Conservation (phyloP, 2,329 filamentous ascomycete genomes). For the Coleophoma cylindrospora region DNA sequence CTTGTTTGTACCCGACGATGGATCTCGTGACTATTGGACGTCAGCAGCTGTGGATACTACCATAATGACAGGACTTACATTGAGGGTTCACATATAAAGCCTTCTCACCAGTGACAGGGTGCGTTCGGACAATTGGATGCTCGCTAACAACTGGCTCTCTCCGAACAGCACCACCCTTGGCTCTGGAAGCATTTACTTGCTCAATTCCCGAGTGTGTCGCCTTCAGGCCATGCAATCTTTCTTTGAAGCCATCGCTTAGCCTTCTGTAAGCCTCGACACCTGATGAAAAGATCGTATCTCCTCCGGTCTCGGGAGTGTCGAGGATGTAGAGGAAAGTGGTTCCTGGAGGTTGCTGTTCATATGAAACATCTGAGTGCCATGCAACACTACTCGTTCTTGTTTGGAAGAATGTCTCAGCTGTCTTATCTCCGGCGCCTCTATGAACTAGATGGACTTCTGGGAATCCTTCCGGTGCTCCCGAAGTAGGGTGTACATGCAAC, state of each 20-base stretch:
- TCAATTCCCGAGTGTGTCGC: slow-evolving; percentile 80
- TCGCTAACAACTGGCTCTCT: slow-evolving; percentile 70
- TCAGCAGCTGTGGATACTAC: not conserved
- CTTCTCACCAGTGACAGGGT: slow-evolving; percentile 80
- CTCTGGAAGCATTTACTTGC: slow-evolving; percentile 67
- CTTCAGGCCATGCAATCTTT: slow-evolving; percentile 73
- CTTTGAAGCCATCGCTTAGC: slow-evolving; percentile 72
- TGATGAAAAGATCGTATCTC: slow-evolving; percentile 81
- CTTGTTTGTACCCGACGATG: slow-evolving; percentile 80
- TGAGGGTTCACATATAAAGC: slow-evolving; percentile 78
- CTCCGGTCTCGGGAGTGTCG: slow-evolving; percentile 74
- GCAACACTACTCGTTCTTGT: slow-evolving; percentile 74
- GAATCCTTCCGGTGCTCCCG: slow-evolving; percentile 66
- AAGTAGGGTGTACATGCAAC: slow-evolving; percentile 77
- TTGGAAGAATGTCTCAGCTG: slow-evolving; percentile 56
- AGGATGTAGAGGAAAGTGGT: slow-evolving; percentile 87
- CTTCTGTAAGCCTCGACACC: slow-evolving; percentile 76
- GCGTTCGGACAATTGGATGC: slow-evolving; percentile 76
- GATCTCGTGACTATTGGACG: slow-evolving; percentile 60
- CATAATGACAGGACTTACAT: slow-evolving; percentile 46
- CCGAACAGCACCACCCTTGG: slow-evolving; percentile 64
- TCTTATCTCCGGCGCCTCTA: slow-evolving; percentile 60
- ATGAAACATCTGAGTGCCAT: slow-evolving; percentile 87
- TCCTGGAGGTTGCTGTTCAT: slow-evolving; percentile 82
- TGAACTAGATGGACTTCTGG: slow-evolving; percentile 78